A percentile compares a stretch with the other conserved stretches of the same genome.
Conservation (phyloP, 2,329 filamentous ascomycete species). For the Juglanconis oblonga region DNA sequence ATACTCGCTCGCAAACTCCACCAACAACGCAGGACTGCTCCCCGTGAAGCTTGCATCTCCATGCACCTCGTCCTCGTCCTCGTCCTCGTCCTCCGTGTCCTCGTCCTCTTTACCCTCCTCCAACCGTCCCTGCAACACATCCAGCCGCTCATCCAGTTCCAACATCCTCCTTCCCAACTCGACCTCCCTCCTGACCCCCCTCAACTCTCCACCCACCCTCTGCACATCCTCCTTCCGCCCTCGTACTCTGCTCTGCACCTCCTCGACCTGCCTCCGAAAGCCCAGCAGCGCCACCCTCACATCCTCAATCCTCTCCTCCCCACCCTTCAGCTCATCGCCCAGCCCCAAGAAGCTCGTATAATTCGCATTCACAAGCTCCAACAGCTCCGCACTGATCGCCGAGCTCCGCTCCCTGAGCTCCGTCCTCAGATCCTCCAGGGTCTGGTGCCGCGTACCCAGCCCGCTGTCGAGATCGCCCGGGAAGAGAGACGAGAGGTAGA, state of each 20-base stretch:
- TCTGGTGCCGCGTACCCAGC: conserved; percentile 69
- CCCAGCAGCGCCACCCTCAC: conserved; percentile 83
- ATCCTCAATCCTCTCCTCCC: conserved; percentile 88
- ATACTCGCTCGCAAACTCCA: conserved; percentile 44
- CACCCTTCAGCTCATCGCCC: conserved; percentile 77
- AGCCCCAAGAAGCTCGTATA: conserved; percentile 88
- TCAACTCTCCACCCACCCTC: conserved; percentile 63
- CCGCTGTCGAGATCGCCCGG: conserved; percentile 24
- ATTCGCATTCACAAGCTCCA: conserved; percentile 93
- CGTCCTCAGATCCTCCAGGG: conserved; percentile 84
- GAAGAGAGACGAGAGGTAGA: conserved; percentile 62
- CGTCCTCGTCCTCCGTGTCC: conserved; percentile 30
- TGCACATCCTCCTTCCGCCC: conserved; percentile 62
- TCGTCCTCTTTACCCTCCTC: conserved; percentile 23
- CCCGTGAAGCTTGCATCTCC: conserved; percentile 32
- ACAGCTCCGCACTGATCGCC: conserved; percentile 77
- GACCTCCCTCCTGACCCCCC: conserved; percentile 59
- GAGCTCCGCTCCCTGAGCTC: conserved; percentile 81
- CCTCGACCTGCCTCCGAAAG: conserved; percentile 78
- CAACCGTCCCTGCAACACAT: conserved; percentile 61
- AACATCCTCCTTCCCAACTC: conserved; percentile 60
- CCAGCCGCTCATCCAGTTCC: conserved; percentile 63
- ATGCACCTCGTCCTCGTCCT: conserved; percentile 27
- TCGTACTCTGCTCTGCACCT: conserved; percentile 64
- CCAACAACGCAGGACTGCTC: conserved; percentile 46